Percentiles rank a stretch among this genome's conserved stretches.
Evolutionary conservation across 805 yeast species (phyloP).

Genomic region (Candida pini): DNA sequence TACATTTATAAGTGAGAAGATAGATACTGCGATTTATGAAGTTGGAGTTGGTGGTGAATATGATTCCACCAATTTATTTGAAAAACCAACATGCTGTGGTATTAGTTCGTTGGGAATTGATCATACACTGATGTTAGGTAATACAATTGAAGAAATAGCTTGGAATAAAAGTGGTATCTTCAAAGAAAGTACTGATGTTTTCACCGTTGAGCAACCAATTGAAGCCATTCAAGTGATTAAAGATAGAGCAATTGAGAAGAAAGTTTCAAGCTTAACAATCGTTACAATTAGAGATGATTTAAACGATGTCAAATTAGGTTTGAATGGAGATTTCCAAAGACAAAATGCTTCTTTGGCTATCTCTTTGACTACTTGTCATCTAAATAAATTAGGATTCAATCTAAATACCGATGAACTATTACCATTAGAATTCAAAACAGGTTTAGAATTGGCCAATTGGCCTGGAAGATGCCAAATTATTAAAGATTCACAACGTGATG

Average conservation of each 20-base stretch:
- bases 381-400: conserved; percentile 41
- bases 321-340: conserved; percentile 79
- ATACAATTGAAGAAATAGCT: conserved; percentile 82
- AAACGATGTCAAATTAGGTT: conserved; percentile 50
- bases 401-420: conserved; percentile 27
- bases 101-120: conserved; percentile 86
- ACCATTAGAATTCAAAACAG: conserved; percentile 48
- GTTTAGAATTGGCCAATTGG: conserved; percentile 71
- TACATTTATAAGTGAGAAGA: conserved; percentile 79
- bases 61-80: conserved; percentile 90
- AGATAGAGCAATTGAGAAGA: conserved; percentile 64
- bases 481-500: conserved; percentile 29
- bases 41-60: conserved; percentile 98
- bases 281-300: conserved; percentile 42
- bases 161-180: conserved; percentile 97
- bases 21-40: conserved; percentile 92
- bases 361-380: conserved; percentile 57
- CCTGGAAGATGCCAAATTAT: conserved; percentile 93
- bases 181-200: conserved; percentile 62
- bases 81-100: conserved; percentile 77
- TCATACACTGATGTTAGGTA: conserved; percentile 82
- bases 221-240: conserved; percentile 51
- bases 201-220: conserved; percentile 51
- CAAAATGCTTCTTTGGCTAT: conserved; percentile 87
- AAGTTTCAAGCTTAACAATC: conserved; percentile 41